Evolutionary conservation across 345 rosid species (phyloP).

Genomic region (Rhizophora mangle): DNA sequence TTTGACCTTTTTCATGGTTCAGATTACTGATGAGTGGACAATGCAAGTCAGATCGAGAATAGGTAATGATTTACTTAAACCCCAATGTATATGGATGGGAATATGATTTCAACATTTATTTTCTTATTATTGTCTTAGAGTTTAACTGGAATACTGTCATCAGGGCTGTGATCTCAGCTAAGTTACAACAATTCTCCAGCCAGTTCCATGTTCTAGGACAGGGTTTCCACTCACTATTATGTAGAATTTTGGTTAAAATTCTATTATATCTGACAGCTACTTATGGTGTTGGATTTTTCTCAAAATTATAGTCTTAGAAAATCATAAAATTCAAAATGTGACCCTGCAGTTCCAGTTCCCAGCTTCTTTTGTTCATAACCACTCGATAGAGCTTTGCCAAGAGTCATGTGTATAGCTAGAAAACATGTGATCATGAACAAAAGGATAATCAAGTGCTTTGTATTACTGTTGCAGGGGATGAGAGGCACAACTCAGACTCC

Average conservation of each 20-base stretch:
- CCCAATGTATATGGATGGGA: too few species aligned
- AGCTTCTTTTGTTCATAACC: too few species aligned
- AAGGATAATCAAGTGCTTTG: neutral
- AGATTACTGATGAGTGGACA: conserved; percentile 90
- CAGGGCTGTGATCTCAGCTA: neutral
- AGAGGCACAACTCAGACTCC: conserved; percentile 43
- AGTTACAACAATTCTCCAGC: neutral
- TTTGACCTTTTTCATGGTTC: conserved; percentile 16
- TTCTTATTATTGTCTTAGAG: too few species aligned
- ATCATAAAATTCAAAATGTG: too few species aligned
- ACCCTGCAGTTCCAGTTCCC: too few species aligned
- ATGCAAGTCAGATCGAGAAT: conserved; percentile 65
- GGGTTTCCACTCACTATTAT: neutral
- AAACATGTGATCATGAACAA: neutral
- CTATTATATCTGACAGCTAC: neutral
- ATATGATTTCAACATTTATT: neutral
- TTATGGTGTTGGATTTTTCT: neutral
- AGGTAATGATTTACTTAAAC: conserved; percentile 33
- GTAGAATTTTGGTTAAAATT: neutral
- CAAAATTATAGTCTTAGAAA: too few species aligned
- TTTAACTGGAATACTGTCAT: too few species aligned
- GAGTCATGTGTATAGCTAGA: neutral
- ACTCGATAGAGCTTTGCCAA: neutral
- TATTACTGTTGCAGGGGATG: conserved; percentile 45
- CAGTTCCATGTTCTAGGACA: neutral